Evolutionary conservation across 2,329 filamentous ascomycete genomes (phyloP).

Genomic region (Calonectria multiphialidica): DNA sequence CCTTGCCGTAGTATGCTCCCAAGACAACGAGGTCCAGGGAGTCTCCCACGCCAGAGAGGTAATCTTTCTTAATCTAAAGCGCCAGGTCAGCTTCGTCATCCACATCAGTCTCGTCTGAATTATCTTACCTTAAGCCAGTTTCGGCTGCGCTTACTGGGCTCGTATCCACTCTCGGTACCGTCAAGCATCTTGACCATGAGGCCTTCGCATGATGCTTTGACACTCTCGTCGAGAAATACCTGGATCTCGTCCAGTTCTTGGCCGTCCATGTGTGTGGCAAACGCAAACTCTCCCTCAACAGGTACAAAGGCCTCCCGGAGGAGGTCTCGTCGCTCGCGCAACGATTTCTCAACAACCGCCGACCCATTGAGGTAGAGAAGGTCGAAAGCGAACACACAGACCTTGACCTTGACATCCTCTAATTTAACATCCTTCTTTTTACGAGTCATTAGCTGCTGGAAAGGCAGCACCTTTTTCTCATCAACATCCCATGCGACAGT

Average conservation of each 20-base stretch:
- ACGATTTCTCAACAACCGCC: slow-evolving; percentile 86
- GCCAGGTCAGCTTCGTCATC: slow-evolving; percentile 66
- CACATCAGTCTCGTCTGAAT: not conserved
- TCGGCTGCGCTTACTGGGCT: slow-evolving; percentile 93
- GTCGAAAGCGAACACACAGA: slow-evolving; percentile 97
- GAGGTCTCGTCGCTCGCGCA: slow-evolving; percentile 85
- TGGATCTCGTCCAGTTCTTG: slow-evolving; percentile 95
- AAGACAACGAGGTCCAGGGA: slow-evolving; percentile 96
- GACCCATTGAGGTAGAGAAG: slow-evolving; percentile 93
- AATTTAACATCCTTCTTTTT: slow-evolving; percentile 98
- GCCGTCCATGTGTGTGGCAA: slow-evolving; percentile 88
- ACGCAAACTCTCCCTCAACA: slow-evolving; percentile 90
- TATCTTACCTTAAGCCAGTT: slow-evolving; percentile 92
- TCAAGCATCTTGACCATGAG: slow-evolving; percentile 99
- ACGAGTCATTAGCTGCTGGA: slow-evolving; percentile 97
- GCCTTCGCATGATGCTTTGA: slow-evolving; percentile 96
- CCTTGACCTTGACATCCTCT: slow-evolving; percentile 95
- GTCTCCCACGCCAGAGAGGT: slow-evolving; percentile 92
- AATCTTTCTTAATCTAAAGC: slow-evolving; percentile 92
- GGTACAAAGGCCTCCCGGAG: slow-evolving; percentile 80
- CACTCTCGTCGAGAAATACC: slow-evolving; percentile 89
- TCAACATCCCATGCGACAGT: slow-evolving; percentile 96
- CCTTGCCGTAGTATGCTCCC: slow-evolving; percentile 93
- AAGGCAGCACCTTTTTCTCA: slow-evolving; percentile 95
- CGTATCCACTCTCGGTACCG: slow-evolving; percentile 91